Conservation (phyloP, 1,284 basidiomycete genomes). For the Limonomyces culmigenus region DNA sequence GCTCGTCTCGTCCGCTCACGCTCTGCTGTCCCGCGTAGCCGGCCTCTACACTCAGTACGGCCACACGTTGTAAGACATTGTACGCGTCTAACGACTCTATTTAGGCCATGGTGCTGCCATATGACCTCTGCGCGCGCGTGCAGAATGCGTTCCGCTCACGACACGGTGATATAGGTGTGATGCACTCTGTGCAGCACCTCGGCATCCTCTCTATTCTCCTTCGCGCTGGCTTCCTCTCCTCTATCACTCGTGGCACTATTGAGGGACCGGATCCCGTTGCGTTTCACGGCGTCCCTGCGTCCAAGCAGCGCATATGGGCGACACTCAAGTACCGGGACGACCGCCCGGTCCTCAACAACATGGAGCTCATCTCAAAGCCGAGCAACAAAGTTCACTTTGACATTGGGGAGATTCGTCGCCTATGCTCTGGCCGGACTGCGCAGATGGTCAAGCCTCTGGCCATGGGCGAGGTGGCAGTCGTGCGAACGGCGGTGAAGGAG, state of each 20-base stretch:
- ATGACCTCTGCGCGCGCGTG: conserved; percentile 70
- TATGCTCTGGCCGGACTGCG: conserved; percentile 59
- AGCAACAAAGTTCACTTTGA: conserved; percentile 65
- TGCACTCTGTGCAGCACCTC: conserved; percentile 69
- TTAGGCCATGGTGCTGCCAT: conserved; percentile 33
- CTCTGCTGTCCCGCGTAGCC: too few relatives aligned
- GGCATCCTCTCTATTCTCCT: conserved; percentile 75
- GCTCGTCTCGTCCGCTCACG: too few relatives aligned
- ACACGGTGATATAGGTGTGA: conserved; percentile 53
- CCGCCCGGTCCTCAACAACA: conserved; percentile 56
- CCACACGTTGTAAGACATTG: too few relatives aligned
- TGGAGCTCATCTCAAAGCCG: conserved; percentile 63
- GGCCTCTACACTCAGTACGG: too few relatives aligned
- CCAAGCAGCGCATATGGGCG: conserved; percentile 70
- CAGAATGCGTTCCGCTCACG: conserved; percentile 83
- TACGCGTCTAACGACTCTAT: too few relatives aligned
- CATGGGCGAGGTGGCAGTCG: conserved; percentile 77
- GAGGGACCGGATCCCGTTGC: conserved; percentile 41
- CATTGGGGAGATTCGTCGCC: conserved; percentile 45
- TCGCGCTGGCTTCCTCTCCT: conserved; percentile 72
- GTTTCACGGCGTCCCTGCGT: conserved; percentile 37
- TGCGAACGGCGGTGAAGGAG: conserved; percentile 52
- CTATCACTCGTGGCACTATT: conserved; percentile 64
- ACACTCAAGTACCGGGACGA: conserved; percentile 83
- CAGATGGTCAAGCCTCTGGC: conserved; percentile 59